Percentiles rank a stretch among this genome's conserved stretches.
Evolutionary conservation across 73 alveolate species (phyloP).

Genomic region (Stentor coeruleus): DNA sequence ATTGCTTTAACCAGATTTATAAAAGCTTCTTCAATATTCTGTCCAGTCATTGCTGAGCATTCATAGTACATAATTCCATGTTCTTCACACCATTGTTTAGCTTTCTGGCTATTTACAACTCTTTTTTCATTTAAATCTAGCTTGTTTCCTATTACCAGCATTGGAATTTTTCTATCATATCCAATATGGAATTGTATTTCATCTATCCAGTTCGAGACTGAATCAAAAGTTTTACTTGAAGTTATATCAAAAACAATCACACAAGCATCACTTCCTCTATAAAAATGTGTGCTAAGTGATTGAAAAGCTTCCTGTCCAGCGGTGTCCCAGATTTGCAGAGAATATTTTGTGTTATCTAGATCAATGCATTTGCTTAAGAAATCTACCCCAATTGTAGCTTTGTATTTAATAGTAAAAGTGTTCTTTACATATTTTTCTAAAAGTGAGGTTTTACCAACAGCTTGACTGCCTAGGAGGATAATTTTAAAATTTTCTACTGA

Average conservation of each 20-base stretch:
- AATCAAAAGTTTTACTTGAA: slow-evolving; percentile 39
- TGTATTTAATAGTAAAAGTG: background rate
- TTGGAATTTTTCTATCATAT: background rate
- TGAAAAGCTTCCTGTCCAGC: slow-evolving; percentile 18
- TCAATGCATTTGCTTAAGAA: background rate
- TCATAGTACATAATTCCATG: background rate
- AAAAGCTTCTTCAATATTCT: too few species aligned
- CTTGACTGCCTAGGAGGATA: background rate
- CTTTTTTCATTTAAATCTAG: background rate
- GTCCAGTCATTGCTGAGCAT: slow-evolving; percentile 3
- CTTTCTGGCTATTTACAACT: background rate
- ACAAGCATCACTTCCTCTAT: slow-evolving; percentile 34
- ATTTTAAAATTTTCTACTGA: too few species aligned
- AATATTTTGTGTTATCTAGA: background rate
- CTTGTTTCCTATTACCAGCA: slow-evolving; percentile 1
- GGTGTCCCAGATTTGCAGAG: background rate
- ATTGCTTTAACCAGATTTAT: too few species aligned
- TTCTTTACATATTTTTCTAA: background rate
- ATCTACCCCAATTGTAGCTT: slow-evolving; percentile 19
- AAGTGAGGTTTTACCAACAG: slow-evolving; percentile 1
- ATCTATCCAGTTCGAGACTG: slow-evolving; percentile 48
- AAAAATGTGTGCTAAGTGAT: background rate
- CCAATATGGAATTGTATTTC: slow-evolving; percentile 28
- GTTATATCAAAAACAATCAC: slow-evolving; percentile 40
- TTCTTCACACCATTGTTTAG: background rate